Conservation (phyloP, 2,329 filamentous ascomycete genomes). For the Aspergillus neotritici region DNA sequence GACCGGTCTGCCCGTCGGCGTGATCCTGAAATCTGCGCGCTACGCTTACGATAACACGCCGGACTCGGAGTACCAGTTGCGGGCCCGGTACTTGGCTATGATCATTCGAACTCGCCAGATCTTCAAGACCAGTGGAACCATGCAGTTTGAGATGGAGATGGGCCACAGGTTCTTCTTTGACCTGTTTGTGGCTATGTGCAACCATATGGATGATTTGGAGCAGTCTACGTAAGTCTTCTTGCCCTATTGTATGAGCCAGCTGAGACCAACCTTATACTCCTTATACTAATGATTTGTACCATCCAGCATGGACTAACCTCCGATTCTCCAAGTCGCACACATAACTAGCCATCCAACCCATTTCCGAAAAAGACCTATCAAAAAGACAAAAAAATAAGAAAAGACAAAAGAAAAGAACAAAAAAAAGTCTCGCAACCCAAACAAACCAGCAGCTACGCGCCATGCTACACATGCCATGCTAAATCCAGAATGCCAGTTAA, state of each 20-base stretch:
- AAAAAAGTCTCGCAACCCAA: too few species aligned
- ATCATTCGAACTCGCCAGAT: constrained; percentile 96
- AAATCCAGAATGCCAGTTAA: too few species aligned
- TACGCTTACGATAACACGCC: constrained; percentile 95
- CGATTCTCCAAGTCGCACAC: constrained; percentile 22
- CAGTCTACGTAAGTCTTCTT: constrained; percentile 62
- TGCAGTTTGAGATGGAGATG: constrained; percentile 97
- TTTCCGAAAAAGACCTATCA: too few species aligned
- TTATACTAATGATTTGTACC: constrained; percentile 16
- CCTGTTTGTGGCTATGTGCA: constrained; percentile 96
- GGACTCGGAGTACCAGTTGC: constrained; percentile 83
- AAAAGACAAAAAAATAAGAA: too few species aligned
- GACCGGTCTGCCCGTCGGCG: constrained; percentile 83
- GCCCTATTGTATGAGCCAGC: constrained; percentile 11
- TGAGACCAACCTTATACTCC: background rate
- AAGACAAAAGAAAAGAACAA: too few species aligned
- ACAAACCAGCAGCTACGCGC: too few species aligned
- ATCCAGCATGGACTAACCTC: constrained; percentile 48
- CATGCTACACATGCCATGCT: too few species aligned
- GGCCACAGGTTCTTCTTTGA: constrained; percentile 96
- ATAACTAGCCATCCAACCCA: too few species aligned
- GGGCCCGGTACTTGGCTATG: constrained; percentile 93
- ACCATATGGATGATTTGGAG: constrained; percentile 93
- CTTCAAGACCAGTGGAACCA: constrained; percentile 96
- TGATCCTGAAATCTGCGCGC: constrained; percentile 85